Base-by-base conservation (phyloP, 805 yeast species). In the Huiozyma sinensis region DNA sequence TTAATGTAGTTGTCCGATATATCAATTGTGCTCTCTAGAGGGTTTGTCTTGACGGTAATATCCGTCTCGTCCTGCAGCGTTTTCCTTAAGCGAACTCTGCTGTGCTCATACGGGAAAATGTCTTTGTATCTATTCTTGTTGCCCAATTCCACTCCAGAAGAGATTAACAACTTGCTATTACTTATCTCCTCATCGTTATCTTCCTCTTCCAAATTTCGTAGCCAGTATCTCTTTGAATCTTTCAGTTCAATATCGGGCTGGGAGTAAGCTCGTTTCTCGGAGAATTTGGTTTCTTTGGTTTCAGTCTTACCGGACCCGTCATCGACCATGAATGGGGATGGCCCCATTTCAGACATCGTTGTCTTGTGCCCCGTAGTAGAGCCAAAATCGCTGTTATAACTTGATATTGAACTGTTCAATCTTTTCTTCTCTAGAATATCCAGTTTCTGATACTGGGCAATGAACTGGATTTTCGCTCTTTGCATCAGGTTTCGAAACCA, bases 41-140 rank as follows among this genome's bases (percentile, higher is more conserved):
- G 24, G 24, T 17, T 17, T 17, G 24, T 17, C 24, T 17, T 17
- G 24, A 17, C 24, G 24, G 24, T 17, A 8, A 9, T 11, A 11
- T 31, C 33, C n/a, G n/a, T 11, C 7, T 28, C 28, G 5, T 36
- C 37, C 28, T 31, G 29, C 11, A 51, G 48, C 6, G 24, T 37
- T 40, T 58, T 51, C 44, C 63, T 60, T 39, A 85, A 65, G 47
- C 75, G 75, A 9, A 90, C 96, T 46, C 96, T 69, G 4, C 94
- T 75, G 55, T 84, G 90, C 57, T 85, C 94, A 62, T 76, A 89
- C 4, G 95, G 88, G 55, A 83, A 81, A 37, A 89, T 84, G 60
- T 89, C 95, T 54, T 84, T 83, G 67, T 89, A 89, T 47, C 97
- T 66, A 61, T 89, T 87, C 56, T 88, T 88, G 43, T 72, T 62